Conservation (phyloP, 2,329 filamentous ascomycete genomes). For the Calonectria ilicicola region DNA sequence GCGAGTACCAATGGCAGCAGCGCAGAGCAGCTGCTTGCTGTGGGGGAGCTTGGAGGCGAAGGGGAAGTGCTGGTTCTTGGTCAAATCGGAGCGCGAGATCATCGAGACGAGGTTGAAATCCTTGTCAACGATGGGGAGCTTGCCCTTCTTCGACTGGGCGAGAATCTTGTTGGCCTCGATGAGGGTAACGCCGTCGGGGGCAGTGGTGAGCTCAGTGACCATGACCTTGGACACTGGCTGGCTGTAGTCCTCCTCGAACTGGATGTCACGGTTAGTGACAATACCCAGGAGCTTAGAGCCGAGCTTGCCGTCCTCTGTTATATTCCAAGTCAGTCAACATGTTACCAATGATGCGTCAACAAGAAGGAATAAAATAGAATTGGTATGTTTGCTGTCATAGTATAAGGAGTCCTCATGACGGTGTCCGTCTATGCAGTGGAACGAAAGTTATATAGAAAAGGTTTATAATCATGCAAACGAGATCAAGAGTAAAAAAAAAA, state of each 20-base stretch:
- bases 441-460: slow-evolving; percentile 98
- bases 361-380: slow-evolving; percentile 27
- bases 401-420: slow-evolving; percentile 80
- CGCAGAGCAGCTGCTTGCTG: slow-evolving; percentile 97
- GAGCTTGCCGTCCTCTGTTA: slow-evolving; percentile 86
- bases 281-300: slow-evolving; percentile 97
- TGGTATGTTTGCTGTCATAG: slow-evolving; percentile 46
- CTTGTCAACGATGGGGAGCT: slow-evolving; percentile 91
- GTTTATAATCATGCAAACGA: slow-evolving; percentile 81
- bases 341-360: slow-evolving; percentile 25
- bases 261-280: slow-evolving; percentile 96
- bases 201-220: slow-evolving; percentile 94
- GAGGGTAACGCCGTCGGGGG: slow-evolving; percentile 83
- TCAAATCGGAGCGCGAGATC: slow-evolving; percentile 93
- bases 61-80: slow-evolving; percentile 98
- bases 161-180: slow-evolving; percentile 93
- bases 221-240: slow-evolving; percentile 89
- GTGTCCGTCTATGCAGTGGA: slow-evolving; percentile 88
- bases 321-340: slow-evolving; percentile 36
- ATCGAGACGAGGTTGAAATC: slow-evolving; percentile 89
- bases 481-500: slow-evolving; percentile 27
- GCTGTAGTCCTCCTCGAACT: slow-evolving; percentile 85
- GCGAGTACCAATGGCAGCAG: slow-evolving; percentile 94
- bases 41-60: slow-evolving; percentile 95
- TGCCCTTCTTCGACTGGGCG: slow-evolving; percentile 97